A percentile compares a stretch with the other conserved stretches of the same genome.
Conservation (phyloP, 169 alveolate genomes). For the Cyclospora cayetanensis region DNA sequence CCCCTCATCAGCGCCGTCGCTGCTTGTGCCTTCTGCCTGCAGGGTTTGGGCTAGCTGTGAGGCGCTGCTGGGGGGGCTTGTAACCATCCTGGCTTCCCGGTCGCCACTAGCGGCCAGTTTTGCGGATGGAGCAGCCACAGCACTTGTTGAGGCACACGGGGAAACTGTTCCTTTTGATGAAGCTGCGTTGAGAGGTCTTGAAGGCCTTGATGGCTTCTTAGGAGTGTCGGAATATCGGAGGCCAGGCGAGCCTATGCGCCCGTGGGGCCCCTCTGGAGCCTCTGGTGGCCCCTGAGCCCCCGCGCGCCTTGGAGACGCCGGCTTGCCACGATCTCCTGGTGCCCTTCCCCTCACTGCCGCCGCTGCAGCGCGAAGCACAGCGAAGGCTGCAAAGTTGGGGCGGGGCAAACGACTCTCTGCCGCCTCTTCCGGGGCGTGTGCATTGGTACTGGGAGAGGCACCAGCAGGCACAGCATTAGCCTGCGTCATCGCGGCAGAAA, state of each 20-base stretch:
- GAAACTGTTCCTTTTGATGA: background rate
- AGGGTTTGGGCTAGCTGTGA: background rate
- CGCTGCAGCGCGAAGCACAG: constrained; percentile 18
- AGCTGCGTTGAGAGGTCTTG: background rate
- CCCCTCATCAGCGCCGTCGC: background rate
- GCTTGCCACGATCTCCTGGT: background rate
- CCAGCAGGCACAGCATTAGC: background rate
- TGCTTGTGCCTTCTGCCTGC: background rate
- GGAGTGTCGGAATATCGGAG: background rate
- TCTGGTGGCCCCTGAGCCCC: background rate
- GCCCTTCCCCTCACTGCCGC: background rate
- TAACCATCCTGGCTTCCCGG: background rate
- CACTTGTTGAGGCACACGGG: background rate
- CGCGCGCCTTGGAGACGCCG: background rate
- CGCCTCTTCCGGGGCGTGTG: background rate
- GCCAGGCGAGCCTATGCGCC: background rate
- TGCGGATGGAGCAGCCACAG: background rate
- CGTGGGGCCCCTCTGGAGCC: background rate
- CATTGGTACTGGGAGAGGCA: background rate
- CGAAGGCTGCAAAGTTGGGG: background rate
- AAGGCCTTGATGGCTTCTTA: background rate
- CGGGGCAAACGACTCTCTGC: background rate
- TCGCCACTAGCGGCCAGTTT: background rate
- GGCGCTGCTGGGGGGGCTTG: background rate
- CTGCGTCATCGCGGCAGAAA: background rate